A percentile compares a stretch with the other conserved stretches of the same genome.
Evolutionary conservation across 169 alveolate species (phyloP).

Genomic region (Eimeria mitis): DNA sequence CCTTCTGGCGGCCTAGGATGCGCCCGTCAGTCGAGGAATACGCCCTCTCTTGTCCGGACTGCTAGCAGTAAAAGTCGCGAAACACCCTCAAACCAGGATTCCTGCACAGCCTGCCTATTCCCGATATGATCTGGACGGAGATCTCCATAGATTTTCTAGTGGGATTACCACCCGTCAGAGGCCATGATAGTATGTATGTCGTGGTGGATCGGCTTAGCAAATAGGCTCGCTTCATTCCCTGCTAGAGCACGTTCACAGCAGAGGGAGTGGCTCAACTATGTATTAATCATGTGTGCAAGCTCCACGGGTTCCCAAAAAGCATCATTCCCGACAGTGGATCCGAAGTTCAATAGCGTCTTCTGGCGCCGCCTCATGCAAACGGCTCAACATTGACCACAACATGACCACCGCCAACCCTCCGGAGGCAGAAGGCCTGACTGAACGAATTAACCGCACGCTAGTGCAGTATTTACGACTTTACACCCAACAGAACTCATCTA

Average conservation of each 20-base stretch:
- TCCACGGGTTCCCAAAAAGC: too few relatives aligned
- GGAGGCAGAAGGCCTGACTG: background rate
- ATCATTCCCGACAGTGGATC: background rate
- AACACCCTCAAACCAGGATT: background rate
- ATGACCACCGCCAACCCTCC: background rate
- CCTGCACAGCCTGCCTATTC: background rate
- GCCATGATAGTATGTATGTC: background rate
- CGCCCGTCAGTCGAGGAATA: background rate
- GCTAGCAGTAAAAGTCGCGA: background rate
- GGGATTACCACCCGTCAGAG: background rate
- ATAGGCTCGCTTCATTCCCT: background rate
- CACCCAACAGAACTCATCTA: background rate
- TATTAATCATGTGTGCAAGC: too few relatives aligned
- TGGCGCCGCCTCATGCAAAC: too few relatives aligned
- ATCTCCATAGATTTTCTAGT: background rate
- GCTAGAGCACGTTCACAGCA: background rate
- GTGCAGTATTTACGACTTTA: background rate
- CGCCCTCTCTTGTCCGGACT: background rate
- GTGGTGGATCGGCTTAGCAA: background rate
- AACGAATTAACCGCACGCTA: background rate
- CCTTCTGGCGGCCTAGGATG: background rate
- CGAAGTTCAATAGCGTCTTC: background rate
- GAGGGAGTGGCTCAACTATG: too few relatives aligned
- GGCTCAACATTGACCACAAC: background rate
- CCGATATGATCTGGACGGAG: background rate